Percentiles rank a stretch among this genome's conserved stretches.
Conservation (phyloP, 2,329 filamentous ascomycete species). For the Chaetomium olivaceum region DNA sequence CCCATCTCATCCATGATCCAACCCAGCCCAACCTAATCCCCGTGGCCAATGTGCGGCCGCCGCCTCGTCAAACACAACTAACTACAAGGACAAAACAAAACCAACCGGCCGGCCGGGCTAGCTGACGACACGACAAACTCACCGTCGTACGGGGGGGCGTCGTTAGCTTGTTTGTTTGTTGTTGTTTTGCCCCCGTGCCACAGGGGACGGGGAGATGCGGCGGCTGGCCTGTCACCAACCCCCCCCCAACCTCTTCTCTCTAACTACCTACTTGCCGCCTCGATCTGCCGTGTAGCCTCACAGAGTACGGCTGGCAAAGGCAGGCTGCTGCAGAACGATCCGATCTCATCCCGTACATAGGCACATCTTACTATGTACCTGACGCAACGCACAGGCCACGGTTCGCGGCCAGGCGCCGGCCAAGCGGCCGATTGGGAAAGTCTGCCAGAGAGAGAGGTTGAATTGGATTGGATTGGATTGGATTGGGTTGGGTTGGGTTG, state of each 20-base stretch:
- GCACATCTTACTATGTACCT: too few relatives aligned
- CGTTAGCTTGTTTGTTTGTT: neutral
- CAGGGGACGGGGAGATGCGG: neutral
- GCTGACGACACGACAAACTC: neutral
- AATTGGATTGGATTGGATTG: too few relatives aligned
- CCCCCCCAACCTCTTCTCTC: too few relatives aligned
- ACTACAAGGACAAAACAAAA: too few relatives aligned
- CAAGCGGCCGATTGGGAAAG: neutral
- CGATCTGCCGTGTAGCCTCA: neutral
- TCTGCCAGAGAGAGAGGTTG: neutral
- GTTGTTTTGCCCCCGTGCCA: neutral
- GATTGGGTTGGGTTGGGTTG: too few relatives aligned
- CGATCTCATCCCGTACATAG: too few relatives aligned
- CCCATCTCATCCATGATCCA: neutral
- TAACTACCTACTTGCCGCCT: neutral
- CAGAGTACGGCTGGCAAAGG: too few relatives aligned
- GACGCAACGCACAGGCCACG: too few relatives aligned
- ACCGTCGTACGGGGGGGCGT: neutral
- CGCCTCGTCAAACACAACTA: neutral
- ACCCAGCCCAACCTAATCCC: too few relatives aligned
- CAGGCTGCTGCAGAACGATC: too few relatives aligned
- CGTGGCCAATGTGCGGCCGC: neutral
- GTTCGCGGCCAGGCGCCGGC: too few relatives aligned
- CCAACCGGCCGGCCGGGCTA: neutral
- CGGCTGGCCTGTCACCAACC: neutral